Conservation (phyloP, 495 filamentous ascomycete species). For the Xylaria longipes region DNA sequence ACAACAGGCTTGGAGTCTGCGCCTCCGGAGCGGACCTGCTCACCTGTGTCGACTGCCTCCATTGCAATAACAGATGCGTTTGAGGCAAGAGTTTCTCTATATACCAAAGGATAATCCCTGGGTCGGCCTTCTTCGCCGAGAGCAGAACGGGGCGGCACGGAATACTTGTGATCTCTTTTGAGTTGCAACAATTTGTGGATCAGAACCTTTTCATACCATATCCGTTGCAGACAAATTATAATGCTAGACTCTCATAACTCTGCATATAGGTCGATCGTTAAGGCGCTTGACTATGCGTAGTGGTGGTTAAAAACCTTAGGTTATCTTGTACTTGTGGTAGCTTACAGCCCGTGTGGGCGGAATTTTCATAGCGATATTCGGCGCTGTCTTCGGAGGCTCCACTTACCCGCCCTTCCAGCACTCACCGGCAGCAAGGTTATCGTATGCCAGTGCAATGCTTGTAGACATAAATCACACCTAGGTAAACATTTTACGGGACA, state of each 20-base stretch:
- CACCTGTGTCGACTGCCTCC: slow-evolving; percentile 13
- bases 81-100: not conserved
- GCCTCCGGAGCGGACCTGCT: slow-evolving; percentile 9
- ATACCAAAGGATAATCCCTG: not conserved
- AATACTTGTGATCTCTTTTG: not conserved
- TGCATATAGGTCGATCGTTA: not conserved
- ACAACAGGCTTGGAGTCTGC: slow-evolving; percentile 52
- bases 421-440: not conserved
- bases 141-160: not conserved
- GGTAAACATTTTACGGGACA: not conserved
- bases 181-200: not conserved
- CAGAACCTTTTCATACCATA: not conserved
- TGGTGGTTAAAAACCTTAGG: not conserved
- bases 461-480: not conserved
- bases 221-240: not conserved
- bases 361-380: slow-evolving; percentile 24
- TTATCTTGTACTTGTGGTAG: not conserved
- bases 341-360: not conserved
- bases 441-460: not conserved
- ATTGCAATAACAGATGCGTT: slow-evolving; percentile 4
- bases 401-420: slow-evolving; percentile 5
- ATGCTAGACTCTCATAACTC: not conserved
- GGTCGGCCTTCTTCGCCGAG: not conserved
- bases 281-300: not conserved
- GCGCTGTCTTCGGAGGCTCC: slow-evolving; percentile 21